Base-by-base conservation (phyloP, 495 filamentous ascomycete genomes). In the Cercophora sp. region DNA sequence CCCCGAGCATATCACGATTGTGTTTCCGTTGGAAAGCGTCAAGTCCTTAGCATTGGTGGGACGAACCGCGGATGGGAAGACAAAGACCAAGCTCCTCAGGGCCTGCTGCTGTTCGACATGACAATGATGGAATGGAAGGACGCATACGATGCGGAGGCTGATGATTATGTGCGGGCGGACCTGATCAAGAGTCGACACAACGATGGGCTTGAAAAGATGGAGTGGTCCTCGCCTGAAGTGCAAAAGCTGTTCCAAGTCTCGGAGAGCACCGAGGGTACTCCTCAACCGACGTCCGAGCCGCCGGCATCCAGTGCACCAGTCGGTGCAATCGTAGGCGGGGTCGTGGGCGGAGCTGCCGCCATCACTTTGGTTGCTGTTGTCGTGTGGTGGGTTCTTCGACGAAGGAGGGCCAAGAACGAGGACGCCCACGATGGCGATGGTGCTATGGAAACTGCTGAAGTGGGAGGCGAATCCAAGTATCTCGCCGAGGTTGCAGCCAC, bases 21-120 rank as follows among this genome's bases (percentile, higher is more conserved):
- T 34, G 63, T 62, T 16, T 23, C 62, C 3, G 58, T 68, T 4
- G 70, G 71, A 5, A 61, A 60, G 16, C 61, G 72, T 19, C 70
- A 75, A 53, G 63, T 75, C 54, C 34, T 75, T 5, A 66, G 35
- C 26, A 16, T 55, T 13, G 53, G 53, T 6, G 53, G 53, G 4
- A 19, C 15, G 5, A 22, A 41, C 15, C 8, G 13, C 29, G 4
- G 4, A 11, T 23, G 27, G 26, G 26, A 6, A 3, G 23, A 24
- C 2, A 37, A 39, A 22, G 55, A 58, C 45, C 18, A 23, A 15
- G 19, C 44, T 10, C 36, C 51, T 8, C 35, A 54, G 26, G 55
- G 55, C 4, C 16, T 58, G 35, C 22, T 32, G 6, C 10, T 58
- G 15, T 58, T 58, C 15, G 55, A 58, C 23, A 43, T 58, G 51